Conservation (phyloP, 306 rosid species). For the Arachis stenosperma region DNA sequence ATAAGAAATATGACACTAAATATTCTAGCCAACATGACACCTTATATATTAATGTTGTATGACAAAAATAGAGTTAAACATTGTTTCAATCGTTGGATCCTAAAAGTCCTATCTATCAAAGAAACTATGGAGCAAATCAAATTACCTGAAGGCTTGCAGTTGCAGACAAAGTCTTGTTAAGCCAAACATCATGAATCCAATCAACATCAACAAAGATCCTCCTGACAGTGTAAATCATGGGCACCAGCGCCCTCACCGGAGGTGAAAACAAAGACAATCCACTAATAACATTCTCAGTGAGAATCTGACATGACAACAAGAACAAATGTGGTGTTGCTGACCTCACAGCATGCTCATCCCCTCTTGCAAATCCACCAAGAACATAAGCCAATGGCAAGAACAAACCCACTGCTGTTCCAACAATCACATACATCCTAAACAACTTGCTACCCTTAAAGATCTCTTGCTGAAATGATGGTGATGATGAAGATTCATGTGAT, state of each 20-base stretch:
- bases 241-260: slow-evolving; percentile 79
- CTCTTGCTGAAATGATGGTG: slow-evolving; percentile 36
- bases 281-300: slow-evolving; percentile 76
- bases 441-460: slow-evolving; percentile 56
- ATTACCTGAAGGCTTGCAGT: slow-evolving; percentile 66
- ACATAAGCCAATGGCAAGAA: slow-evolving; percentile 84
- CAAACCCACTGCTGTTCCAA: slow-evolving; percentile 71
- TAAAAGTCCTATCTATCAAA: no score
- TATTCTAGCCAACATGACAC: no score
- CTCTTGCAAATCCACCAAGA: slow-evolving; percentile 85
- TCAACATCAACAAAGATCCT: slow-evolving; percentile 77
- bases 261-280: slow-evolving; percentile 79
- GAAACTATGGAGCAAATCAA: no score
- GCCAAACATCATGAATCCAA: slow-evolving; percentile 77
- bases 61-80: no score
- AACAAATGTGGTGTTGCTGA: slow-evolving; percentile 84
- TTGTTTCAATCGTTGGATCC: no score
- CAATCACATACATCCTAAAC: slow-evolving; percentile 64
- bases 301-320: slow-evolving; percentile 73
- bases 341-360: slow-evolving; percentile 79
- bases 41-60: no score
- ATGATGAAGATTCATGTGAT: slow-evolving; percentile 6
- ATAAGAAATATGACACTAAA: no score
- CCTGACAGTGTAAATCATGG: slow-evolving; percentile 67
- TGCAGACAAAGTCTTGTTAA: slow-evolving; percentile 64